These are phyloP conservation scores for Huntiella omanensis DNA, from an alignment of 2,329 filamentous ascomycete genomes.

Conservation along the genomic window DNA sequence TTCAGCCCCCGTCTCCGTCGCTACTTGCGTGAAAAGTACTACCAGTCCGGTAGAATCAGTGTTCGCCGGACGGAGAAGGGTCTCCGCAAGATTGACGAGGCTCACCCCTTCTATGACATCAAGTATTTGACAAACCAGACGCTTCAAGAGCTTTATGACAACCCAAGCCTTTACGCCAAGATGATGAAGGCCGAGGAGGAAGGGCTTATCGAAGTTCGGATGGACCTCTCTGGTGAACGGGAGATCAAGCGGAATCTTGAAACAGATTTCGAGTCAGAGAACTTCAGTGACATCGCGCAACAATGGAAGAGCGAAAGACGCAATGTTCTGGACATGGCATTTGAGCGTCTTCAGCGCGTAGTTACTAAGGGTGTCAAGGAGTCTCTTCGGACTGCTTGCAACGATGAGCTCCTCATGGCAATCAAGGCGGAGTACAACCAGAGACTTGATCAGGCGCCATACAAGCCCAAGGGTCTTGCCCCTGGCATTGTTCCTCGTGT, in stretches of 20 bases:
- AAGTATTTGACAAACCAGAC: constrained; percentile 89
- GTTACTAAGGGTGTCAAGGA: constrained; percentile 91
- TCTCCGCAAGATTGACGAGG: constrained; percentile 77
- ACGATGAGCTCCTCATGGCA: constrained; percentile 73
- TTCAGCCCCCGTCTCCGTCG: constrained; percentile 79
- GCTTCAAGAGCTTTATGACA: constrained; percentile 58
- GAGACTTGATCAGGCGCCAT: constrained; percentile 86
- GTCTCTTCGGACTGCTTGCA: constrained; percentile 78
- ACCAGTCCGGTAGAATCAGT: constrained; percentile 66
- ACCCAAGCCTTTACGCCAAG: constrained; percentile 79
- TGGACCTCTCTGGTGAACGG: constrained; percentile 57
- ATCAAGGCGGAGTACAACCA: constrained; percentile 79
- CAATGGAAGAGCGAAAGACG: constrained; percentile 82
- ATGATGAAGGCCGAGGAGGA: constrained; percentile 97
- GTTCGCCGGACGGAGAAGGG: constrained; percentile 89
- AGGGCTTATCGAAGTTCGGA: constrained; percentile 69
- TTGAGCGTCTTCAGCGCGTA: constrained; percentile 62
- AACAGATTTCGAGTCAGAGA: constrained; percentile 78
- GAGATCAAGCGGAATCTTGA: constrained; percentile 62
- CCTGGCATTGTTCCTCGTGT: constrained; percentile 77
- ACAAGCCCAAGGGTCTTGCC: constrained; percentile 84
- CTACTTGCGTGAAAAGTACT: constrained; percentile 66
- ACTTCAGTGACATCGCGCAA: constrained; percentile 85
- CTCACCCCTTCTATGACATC: constrained; percentile 93
- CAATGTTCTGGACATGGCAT: constrained; percentile 65